Percentiles rank a stretch among this genome's conserved stretches.
Conservation (phyloP, 495 filamentous ascomycete genomes). For the Neurospora sp. region DNA sequence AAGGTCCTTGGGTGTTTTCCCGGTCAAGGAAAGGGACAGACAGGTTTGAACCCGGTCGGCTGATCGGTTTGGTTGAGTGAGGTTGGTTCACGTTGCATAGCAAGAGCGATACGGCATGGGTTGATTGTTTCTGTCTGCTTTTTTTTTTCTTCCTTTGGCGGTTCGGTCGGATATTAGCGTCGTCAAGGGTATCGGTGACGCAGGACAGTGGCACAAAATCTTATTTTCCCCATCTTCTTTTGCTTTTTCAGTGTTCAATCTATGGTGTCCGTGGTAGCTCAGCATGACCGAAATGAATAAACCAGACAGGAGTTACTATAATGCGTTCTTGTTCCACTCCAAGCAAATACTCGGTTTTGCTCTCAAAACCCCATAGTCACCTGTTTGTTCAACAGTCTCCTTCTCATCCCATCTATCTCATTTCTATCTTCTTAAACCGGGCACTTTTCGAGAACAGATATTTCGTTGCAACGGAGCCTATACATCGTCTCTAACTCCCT, state of each 20-base stretch:
- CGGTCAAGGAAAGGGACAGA: background rate
- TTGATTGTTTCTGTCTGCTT: background rate
- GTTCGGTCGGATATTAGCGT: background rate
- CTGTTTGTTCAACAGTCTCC: background rate
- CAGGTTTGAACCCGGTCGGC: background rate
- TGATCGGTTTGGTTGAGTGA: background rate
- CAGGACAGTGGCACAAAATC: background rate
- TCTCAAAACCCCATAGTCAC: background rate
- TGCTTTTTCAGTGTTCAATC: background rate
- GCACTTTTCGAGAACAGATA: too few relatives aligned
- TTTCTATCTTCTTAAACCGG: too few relatives aligned
- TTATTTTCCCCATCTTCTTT: background rate
- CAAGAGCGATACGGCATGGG: background rate
- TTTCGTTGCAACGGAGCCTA: too few relatives aligned
- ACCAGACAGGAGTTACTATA: background rate
- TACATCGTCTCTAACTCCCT: too few relatives aligned
- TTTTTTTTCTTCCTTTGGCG: background rate
- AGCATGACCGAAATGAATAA: background rate
- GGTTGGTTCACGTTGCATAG: background rate
- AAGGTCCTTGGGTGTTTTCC: background rate
- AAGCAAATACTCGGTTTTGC: background rate
- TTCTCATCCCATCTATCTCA: background rate
- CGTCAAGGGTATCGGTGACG: background rate
- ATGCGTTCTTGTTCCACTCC: background rate
- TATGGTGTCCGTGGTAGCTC: background rate